These are phyloP conservation scores for Daldinia grandis DNA, from an alignment of 495 filamentous ascomycete genomes.

Conservation along the genomic window DNA sequence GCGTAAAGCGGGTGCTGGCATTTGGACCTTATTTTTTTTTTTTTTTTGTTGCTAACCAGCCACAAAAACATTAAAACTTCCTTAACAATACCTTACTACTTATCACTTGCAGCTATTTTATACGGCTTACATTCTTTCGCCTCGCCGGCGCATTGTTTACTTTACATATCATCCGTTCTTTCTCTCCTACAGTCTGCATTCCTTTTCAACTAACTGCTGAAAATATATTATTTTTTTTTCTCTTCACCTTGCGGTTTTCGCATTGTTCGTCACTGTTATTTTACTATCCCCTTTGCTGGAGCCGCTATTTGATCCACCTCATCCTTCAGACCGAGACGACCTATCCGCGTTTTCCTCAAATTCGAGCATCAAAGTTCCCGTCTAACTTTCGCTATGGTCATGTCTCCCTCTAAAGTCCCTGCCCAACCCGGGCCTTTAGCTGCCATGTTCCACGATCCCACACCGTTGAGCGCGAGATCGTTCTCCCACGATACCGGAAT, in stretches of 20 bases:
- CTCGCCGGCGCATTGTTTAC: slow-evolving; percentile 37
- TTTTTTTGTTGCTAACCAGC: slow-evolving; percentile 28
- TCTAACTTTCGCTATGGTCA: slow-evolving; percentile 18
- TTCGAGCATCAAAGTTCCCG: not conserved
- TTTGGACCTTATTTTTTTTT: slow-evolving; percentile 21
- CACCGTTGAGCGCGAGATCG: slow-evolving; percentile 37
- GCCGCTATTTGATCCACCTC: not conserved
- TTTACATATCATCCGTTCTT: slow-evolving; percentile 30
- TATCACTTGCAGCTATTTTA: slow-evolving; percentile 11
- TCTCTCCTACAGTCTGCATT: slow-evolving; percentile 11
- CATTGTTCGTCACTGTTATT: not conserved
- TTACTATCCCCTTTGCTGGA: not conserved
- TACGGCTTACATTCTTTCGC: slow-evolving; percentile 39
- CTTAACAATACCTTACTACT: not conserved
- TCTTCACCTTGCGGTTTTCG: not conserved
- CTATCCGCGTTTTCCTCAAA: not conserved
- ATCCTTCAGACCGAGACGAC: not conserved
- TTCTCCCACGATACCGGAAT: slow-evolving; percentile 42
- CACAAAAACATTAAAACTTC: slow-evolving; percentile 21
- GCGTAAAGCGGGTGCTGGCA: slow-evolving; percentile 16
- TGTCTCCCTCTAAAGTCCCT: slow-evolving; percentile 26
- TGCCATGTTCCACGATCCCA: slow-evolving; percentile 28
- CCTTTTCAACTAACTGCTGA: slow-evolving; percentile 7
- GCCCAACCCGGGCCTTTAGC: slow-evolving; percentile 22
- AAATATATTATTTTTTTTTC: slow-evolving; percentile 9